Base-by-base conservation (phyloP, 192 early-diverging fungal genomes). In the Coemansia sp. region DNA sequence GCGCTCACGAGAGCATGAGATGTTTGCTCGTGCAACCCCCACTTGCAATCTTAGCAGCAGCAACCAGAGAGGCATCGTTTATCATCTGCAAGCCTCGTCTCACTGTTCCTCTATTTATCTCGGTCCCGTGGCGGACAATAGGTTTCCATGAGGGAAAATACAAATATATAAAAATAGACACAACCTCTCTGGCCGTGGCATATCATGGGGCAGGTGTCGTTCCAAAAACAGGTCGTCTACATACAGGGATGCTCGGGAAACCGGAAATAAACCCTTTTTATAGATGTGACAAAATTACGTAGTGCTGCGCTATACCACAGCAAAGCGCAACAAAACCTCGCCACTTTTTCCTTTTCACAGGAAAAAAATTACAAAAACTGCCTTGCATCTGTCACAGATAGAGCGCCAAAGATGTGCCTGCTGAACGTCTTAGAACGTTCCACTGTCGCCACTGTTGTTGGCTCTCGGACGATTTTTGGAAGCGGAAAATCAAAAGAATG, bases 201-300 rank as follows among this genome's bases (percentile, higher is more conserved):
- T 59, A 36, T 59, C 57, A 59, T 59, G 57, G 57, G 29, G 25
- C 39, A 23, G 25, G 51, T 21, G 39, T 55, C 23, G 51, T 14
- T 53, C 25, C 23, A 15, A 59, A 59, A 36, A 59, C 57, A 59
- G 32, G 57, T 59, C 57, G 14, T 53, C 57, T 4, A 31, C 57
- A 58, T 58, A 59, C 17, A 36, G 27, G 34, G 57, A 59, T 36
- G 27, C 57, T 59, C 15, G 57, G 31, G 57, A 59, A 59, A 36
- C 32, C 57, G 57, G 57, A 59, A 59, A 59, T 19, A 36, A 36
- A 17, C 17, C 32, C 51, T 29, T 53, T 53, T 14, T 29, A 19
- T 53, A 53, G 51, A 53, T 53, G 2, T 29, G 25, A 14, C n/a
- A 25, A 53, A 53, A 53, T 53, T 53, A 53, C 51, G 51, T 14